phyloP scores from a whole-genome alignment of 208 protist genomes.

The Crithidia thermophila region DNA sequence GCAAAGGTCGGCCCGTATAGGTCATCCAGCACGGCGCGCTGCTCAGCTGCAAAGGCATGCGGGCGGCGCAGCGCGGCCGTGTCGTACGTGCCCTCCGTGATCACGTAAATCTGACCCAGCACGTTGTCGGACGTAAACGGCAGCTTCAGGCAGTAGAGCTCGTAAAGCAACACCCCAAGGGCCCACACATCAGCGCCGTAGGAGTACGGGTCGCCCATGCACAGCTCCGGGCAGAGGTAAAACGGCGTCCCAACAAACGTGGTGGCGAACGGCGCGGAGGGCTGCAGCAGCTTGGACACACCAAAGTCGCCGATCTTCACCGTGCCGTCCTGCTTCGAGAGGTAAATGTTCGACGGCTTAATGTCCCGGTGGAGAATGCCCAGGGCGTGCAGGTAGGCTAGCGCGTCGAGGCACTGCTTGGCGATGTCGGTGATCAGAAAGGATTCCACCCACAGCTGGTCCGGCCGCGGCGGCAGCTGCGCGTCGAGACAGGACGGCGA shows the following conservation, averaged over 20 bases:
- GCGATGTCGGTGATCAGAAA: slow-evolving; percentile 74
- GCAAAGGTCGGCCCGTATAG: slow-evolving; percentile 55
- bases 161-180: slow-evolving; percentile 86
- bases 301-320: slow-evolving; percentile 92
- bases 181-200: slow-evolving; percentile 88
- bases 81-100: slow-evolving; percentile 87
- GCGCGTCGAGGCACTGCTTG: slow-evolving; percentile 78
- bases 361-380: slow-evolving; percentile 92
- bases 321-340: slow-evolving; percentile 46
- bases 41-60: slow-evolving; percentile 45
- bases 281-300: slow-evolving; percentile 77
- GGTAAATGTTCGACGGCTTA: slow-evolving; percentile 92
- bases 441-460: slow-evolving; percentile 65
- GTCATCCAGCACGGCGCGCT: slow-evolving; percentile 35
- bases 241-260: slow-evolving; percentile 93
- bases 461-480: slow-evolving; percentile 4
- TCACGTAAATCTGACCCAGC: slow-evolving; percentile 79
- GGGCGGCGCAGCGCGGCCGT: slow-evolving; percentile 38
- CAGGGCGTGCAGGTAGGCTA: slow-evolving; percentile 85
- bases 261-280: slow-evolving; percentile 48
- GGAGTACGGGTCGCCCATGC: slow-evolving; percentile 84
- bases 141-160: slow-evolving; percentile 78
- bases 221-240: slow-evolving; percentile 90
- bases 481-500: neutral
- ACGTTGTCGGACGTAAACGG: slow-evolving; percentile 88